Base-by-base conservation (phyloP, 2,329 filamentous ascomycete genomes). In the Aspergillus sojae region DNA sequence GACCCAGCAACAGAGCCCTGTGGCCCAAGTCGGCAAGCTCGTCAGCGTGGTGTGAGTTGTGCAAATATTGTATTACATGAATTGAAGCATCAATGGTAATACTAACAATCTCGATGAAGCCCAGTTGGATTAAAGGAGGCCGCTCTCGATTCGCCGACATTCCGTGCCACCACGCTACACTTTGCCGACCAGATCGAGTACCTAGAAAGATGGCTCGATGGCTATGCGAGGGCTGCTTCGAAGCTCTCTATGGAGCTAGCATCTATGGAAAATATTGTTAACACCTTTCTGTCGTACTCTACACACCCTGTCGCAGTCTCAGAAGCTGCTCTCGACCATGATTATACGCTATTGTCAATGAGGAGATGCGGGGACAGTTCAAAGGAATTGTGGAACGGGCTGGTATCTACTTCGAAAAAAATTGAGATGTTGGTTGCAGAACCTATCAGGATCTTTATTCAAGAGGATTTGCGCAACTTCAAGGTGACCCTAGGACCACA, bases 51-150 rank as follows among this genome's bases (percentile, higher is more conserved):
- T 82, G 79, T 81, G 73, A 71, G 78, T 73, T 55, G 28, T 23
- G 26, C 21, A 10, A n/a, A 21, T 26, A 21, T 28, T 36, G 50
- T 21, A 7, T n/a, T n/a, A 21, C 32, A 19, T 36, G 10, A 4
- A 6, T 21, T 56, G 45, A 36, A 46, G 34, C 32, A 2, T n/a
- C 6, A 46, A 41, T 39, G 28, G 57, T 46, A 32, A 19, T 63
- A 21, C 67, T 73, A 58, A 74, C 48, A 6, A 14, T 50, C 23
- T 12, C 61, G 28, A 46, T 62, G 58, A 36, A 89, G 87, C 62
- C 93, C 95, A 52, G 94, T 98, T 41, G 89, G 89, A 65, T 86
- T 98, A 71, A 95, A 94, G 81, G 95, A 99, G 85, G 95, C 95
- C 57, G 91, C 93, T 23, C 91, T 98, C 81, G 95, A 99, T 80